phyloP scores from a whole-genome alignment of 495 filamentous ascomycete genomes.

The Penicillium crystallinum region DNA sequence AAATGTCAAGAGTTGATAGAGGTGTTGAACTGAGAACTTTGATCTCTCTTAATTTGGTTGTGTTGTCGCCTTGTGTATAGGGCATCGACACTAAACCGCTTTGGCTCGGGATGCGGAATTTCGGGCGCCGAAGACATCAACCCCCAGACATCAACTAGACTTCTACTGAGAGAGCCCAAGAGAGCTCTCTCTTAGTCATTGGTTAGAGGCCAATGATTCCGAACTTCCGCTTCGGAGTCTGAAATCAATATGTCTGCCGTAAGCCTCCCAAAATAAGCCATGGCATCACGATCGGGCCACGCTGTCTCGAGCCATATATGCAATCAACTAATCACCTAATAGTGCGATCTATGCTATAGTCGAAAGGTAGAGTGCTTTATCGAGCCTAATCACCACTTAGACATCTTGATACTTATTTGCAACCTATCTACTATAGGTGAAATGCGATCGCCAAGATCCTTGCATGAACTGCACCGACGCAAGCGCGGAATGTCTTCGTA shows the following conservation, averaged over 20 bases:
- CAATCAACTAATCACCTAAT: not conserved
- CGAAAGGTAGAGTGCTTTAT: constrained; percentile 18
- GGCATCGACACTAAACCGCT: not conserved
- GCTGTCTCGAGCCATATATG: not conserved
- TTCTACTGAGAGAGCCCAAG: not conserved
- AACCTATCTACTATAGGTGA: constrained; percentile 13
- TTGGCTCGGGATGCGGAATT: constrained; percentile 13
- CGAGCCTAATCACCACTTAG: not conserved
- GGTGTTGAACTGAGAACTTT: too few relatives aligned
- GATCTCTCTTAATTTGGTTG: too few relatives aligned
- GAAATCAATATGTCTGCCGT: constrained; percentile 16
- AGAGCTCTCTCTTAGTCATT: not conserved
- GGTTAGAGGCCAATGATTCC: not conserved
- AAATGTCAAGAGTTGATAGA: too few relatives aligned
- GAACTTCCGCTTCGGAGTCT: not conserved
- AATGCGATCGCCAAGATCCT: constrained; percentile 28
- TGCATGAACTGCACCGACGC: constrained; percentile 26
- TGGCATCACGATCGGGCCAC: not conserved
- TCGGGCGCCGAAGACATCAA: constrained; percentile 11
- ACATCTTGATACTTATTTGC: not conserved
- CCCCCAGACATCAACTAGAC: not conserved
- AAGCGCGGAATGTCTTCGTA: constrained; percentile 18
- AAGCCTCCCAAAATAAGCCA: not conserved
- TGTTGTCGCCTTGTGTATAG: not conserved
- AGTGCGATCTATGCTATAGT: constrained; percentile 28